These are phyloP conservation scores for Handroanthus guayacan DNA, from an alignment of 257 asterid species.

Conservation along the genomic window DNA sequence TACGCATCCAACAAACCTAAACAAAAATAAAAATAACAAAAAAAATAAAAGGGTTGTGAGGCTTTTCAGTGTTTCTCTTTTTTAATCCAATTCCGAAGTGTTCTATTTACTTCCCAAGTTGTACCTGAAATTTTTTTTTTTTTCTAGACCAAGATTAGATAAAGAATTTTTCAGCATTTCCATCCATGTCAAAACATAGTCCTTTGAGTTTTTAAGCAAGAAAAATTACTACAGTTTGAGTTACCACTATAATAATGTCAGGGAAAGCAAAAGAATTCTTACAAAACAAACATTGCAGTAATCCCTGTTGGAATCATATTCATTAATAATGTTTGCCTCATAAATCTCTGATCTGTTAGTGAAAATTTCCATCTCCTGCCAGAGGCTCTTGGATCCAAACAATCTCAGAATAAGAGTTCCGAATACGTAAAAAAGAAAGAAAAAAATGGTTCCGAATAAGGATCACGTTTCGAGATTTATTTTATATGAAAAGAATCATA, in stretches of 20 bases:
- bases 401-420: background rate
- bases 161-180: too few relatives aligned
- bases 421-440: background rate
- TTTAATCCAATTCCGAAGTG: too few relatives aligned
- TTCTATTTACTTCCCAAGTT: too few relatives aligned
- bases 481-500: slow-evolving; percentile 46
- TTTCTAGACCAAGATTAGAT: too few relatives aligned
- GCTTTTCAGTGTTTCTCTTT: too few relatives aligned
- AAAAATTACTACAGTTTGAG: too few relatives aligned
- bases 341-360: background rate
- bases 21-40: too few relatives aligned
- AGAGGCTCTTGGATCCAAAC: slow-evolving; percentile 23
- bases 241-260: background rate
- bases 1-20: too few relatives aligned
- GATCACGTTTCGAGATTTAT: slow-evolving; percentile 26
- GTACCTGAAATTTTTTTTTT: too few relatives aligned
- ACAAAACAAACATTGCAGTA: background rate
- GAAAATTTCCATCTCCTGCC: slow-evolving; percentile 1
- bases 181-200: too few relatives aligned
- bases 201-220: too few relatives aligned
- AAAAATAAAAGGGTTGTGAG: too few relatives aligned
- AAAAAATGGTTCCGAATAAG: background rate
- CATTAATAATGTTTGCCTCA: background rate
- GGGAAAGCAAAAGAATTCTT: background rate
- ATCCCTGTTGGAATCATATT: slow-evolving; percentile 3